phyloP scores from a whole-genome alignment of 495 filamentous ascomycete species.

The Aspergillus nidulans region DNA sequence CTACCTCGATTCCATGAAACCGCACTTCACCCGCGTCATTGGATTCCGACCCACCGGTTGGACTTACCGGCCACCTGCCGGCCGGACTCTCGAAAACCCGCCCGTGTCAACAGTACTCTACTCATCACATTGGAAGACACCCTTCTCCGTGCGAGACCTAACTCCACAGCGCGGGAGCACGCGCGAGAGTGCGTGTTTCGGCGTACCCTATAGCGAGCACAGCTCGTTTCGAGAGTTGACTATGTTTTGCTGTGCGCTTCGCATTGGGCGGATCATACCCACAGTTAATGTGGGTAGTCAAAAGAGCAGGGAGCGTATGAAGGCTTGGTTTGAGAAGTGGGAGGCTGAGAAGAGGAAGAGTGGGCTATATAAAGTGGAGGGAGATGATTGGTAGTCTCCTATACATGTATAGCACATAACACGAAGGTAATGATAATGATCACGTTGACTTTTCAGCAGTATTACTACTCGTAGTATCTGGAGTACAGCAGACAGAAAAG shows the following conservation, averaged over 20 bases:
- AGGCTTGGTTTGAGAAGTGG: slow-evolving; percentile 87
- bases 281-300: slow-evolving; percentile 86
- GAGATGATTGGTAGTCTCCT: slow-evolving; percentile 22
- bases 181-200: slow-evolving; percentile 72
- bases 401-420: slow-evolving; percentile 1
- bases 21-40: slow-evolving; percentile 78
- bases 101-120: slow-evolving; percentile 66
- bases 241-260: slow-evolving; percentile 82
- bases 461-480: too few species aligned
- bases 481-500: too few species aligned
- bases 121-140: slow-evolving; percentile 65
- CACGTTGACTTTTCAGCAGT: too few species aligned
- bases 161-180: slow-evolving; percentile 75
- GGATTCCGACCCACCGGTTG: slow-evolving; percentile 90
- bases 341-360: slow-evolving; percentile 74
- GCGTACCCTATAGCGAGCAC: slow-evolving; percentile 93
- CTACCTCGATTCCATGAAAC: slow-evolving; percentile 73
- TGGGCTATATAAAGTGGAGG: slow-evolving; percentile 55
- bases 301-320: slow-evolving; percentile 76
- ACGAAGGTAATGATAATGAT: neutral
- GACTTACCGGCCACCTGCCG: slow-evolving; percentile 74
- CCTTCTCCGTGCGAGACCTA: slow-evolving; percentile 61
- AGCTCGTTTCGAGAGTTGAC: slow-evolving; percentile 90
- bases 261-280: slow-evolving; percentile 84
- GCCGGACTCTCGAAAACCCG: slow-evolving; percentile 59